Evolutionary conservation across 805 yeast species (phyloP).

Genomic region (Metschnikowia kofuensis): DNA sequence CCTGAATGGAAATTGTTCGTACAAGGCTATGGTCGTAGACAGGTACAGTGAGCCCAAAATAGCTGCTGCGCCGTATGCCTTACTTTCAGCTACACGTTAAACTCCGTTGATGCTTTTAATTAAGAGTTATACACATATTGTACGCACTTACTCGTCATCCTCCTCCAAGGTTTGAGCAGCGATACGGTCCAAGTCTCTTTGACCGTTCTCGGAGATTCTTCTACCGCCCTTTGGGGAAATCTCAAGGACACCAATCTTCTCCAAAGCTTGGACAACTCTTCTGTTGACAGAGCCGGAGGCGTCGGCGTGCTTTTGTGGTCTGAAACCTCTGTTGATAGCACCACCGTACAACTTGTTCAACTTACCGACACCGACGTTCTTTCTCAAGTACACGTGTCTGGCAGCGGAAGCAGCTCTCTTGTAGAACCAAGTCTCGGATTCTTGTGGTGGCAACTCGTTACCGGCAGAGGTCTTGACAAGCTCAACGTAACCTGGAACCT

Average conservation of each 20-base stretch:
- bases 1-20: no score
- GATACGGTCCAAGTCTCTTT: constrained; percentile 99
- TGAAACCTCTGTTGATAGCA: constrained; percentile 97
- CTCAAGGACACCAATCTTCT: constrained; percentile 97
- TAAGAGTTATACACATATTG: constrained; percentile 17
- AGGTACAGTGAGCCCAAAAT: no score
- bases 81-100: background rate
- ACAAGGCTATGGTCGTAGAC: no score
- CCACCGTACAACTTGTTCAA: constrained; percentile 99
- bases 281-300: constrained; percentile 99
- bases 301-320: constrained; percentile 98
- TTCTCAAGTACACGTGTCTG: constrained; percentile 99
- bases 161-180: constrained; percentile 97
- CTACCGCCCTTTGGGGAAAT: constrained; percentile 98
- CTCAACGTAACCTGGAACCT: constrained; percentile 99
- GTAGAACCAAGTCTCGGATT: constrained; percentile 99
- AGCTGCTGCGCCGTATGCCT: no score
- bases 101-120: constrained; percentile 15
- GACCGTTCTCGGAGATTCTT: constrained; percentile 98
- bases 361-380: constrained; percentile 98
- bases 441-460: constrained; percentile 99
- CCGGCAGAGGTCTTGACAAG: constrained; percentile 98
- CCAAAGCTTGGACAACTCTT: constrained; percentile 95
- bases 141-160: constrained; percentile 51
- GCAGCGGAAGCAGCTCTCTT: constrained; percentile 99